Evolutionary conservation across 352 stramenopile species (phyloP).

Genomic region (Globisporangium middletonii): DNA sequence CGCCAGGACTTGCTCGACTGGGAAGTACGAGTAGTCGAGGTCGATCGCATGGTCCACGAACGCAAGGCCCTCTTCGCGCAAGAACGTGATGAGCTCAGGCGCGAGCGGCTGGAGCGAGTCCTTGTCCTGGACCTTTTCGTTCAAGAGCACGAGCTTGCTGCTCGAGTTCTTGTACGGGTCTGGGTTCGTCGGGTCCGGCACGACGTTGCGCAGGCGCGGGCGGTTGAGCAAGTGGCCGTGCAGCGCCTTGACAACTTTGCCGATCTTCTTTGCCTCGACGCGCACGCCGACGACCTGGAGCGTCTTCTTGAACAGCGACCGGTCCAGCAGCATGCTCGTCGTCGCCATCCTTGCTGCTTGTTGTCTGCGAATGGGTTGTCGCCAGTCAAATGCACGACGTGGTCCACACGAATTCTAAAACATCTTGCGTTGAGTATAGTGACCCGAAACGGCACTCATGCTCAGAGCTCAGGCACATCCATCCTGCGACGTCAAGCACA

Average conservation of each 20-base stretch:
- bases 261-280: slow-evolving; percentile 80
- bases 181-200: slow-evolving; percentile 54
- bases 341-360: no score
- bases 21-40: slow-evolving; percentile 75
- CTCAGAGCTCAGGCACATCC: no score
- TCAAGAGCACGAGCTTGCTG: slow-evolving; percentile 69
- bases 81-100: slow-evolving; percentile 43
- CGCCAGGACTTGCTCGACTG: slow-evolving; percentile 76
- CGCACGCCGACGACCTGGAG: slow-evolving; percentile 64
- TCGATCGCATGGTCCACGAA: slow-evolving; percentile 64
- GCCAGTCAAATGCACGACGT: neutral
- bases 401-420: no score
- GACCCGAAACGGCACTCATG: no score
- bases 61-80: slow-evolving; percentile 48
- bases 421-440: no score
- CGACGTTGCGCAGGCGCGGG: slow-evolving; percentile 67
- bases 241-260: slow-evolving; percentile 58
- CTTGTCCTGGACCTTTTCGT: slow-evolving; percentile 49
- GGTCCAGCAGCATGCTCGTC: slow-evolving; percentile 43
- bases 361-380: neutral
- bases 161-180: slow-evolving; percentile 58
- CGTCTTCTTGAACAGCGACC: slow-evolving; percentile 64
- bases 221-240: slow-evolving; percentile 70
- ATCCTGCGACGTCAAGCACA: no score
- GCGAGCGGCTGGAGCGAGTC: slow-evolving; percentile 47